Percentiles rank a stretch among this genome's conserved stretches.
Evolutionary conservation across 2,329 filamentous ascomycete species (phyloP).

Genomic region (Penicillium sclerotigenum): DNA sequence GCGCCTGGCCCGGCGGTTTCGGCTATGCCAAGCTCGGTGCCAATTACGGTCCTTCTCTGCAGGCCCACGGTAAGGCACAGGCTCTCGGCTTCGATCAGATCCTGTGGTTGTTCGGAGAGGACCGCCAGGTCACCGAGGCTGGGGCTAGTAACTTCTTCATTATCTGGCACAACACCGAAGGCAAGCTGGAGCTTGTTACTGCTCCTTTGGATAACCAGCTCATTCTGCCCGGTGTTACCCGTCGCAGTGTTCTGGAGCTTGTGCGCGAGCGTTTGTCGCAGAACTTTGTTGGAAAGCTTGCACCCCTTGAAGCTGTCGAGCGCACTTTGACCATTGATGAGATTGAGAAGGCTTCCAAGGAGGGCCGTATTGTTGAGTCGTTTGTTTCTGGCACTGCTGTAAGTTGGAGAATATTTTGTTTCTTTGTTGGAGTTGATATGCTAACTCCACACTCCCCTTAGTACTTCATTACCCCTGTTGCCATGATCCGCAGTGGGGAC

Average conservation of each 20-base stretch:
- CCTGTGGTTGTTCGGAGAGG: constrained; percentile 82
- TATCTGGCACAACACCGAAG: constrained; percentile 63
- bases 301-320: constrained; percentile 81
- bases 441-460: constrained; percentile 31
- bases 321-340: constrained; percentile 78
- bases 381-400: constrained; percentile 86
- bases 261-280: constrained; percentile 59
- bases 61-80: constrained; percentile 73
- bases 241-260: constrained; percentile 73
- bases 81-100: constrained; percentile 78
- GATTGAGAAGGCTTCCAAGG: constrained; percentile 65
- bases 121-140: constrained; percentile 81
- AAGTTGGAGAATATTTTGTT: constrained; percentile 38
- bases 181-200: constrained; percentile 69
- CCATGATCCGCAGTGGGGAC: constrained; percentile 65
- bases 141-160: constrained; percentile 92
- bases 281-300: constrained; percentile 45
- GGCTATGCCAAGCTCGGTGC: constrained; percentile 90
- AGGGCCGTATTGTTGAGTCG: constrained; percentile 76
- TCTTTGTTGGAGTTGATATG: background rate
- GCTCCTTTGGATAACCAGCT: constrained; percentile 78
- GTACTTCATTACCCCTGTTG: constrained; percentile 70
- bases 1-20: constrained; percentile 91
- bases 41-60: constrained; percentile 83
- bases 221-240: constrained; percentile 86